Conservation (phyloP, 2,329 filamentous ascomycete genomes). For the Microascus cirrosus region DNA sequence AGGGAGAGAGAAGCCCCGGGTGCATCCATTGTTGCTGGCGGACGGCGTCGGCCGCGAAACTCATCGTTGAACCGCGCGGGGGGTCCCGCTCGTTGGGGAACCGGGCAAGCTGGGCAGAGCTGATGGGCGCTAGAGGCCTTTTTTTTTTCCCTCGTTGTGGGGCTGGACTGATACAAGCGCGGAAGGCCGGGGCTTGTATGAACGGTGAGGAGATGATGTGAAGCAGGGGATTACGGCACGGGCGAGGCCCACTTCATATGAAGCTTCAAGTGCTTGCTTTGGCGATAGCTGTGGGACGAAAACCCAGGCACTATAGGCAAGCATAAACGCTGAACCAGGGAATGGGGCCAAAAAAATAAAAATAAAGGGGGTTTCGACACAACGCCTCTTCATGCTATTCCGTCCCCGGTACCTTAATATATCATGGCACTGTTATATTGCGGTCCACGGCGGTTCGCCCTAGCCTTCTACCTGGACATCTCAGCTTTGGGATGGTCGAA, state of each 20-base stretch:
- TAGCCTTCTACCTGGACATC: no score
- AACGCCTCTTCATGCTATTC: not conserved
- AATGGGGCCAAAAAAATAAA: no score
- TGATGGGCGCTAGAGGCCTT: not conserved
- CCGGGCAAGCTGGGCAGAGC: not conserved
- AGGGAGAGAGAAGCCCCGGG: not conserved
- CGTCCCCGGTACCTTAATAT: no score
- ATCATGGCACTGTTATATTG: no score
- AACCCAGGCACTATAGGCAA: not conserved
- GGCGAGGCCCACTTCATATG: not conserved
- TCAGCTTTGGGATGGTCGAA: no score
- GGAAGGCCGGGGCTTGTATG: not conserved
- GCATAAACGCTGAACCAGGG: not conserved
- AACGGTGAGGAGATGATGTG: not conserved
- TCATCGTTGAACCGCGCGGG: not conserved
- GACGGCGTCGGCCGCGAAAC: conserved; percentile 1
- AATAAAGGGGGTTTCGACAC: not conserved
- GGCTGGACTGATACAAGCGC: not conserved
- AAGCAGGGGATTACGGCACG: not conserved
- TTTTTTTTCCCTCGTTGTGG: not conserved
- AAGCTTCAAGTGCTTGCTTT: not conserved
- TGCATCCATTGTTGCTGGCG: conserved; percentile 5
- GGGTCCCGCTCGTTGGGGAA: not conserved
- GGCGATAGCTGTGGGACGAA: not conserved
- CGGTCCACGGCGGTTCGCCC: no score